Evolutionary conservation across 768 basidiomycete species (phyloP), one percentile per base, ranked within the genome.

Genomic region (Multifurca ochricompacta): DNA sequence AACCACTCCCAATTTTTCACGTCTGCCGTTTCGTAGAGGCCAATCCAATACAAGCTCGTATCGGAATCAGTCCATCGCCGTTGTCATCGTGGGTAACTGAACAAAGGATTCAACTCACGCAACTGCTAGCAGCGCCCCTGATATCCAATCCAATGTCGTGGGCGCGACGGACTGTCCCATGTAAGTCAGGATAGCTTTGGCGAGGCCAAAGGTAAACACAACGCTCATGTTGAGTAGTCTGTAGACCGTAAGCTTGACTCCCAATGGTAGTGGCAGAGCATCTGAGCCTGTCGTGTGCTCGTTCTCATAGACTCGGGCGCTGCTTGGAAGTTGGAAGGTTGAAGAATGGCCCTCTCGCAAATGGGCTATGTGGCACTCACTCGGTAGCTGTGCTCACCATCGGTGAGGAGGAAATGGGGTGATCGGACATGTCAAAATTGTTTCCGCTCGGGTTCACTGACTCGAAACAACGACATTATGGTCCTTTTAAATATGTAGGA

Each of bases 141-240:
- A 14, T 32, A 46, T 10, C 54, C 43, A 56, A 28, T 56, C 54
- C 18, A 56, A 10, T 2, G 48, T 50, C 18, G 54, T 50, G 21
- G 42, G 43, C 11, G 31, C 25, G 42, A 5, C n/a, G 11, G 54
- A 39, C 11, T 27, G 35, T 2, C 42, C 48, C 48, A 34, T 56
- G 31, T 51, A 56, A 1, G 49, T 46, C 7, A 56, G 37, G 37
- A 56, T 30, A 3, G 23, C 49, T 44, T 51, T 46, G 36, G 27
- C 3, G 14, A 41, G 3, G 18, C 49, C 36, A 35, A 56, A 51
- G 0, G 9, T 9, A 10, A 46, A 46, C 7, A 51, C 9, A 1
- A 27, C 23, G 43, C 19, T 40, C 43, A 46, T 56, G 19, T 51
- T 56, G 42, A 56, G 21, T 3, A 51, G 6, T 10, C 43, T 44